These are phyloP conservation scores for Aspergillus unguis DNA, from an alignment of 2,329 filamentous ascomycete species.

Conservation along the genomic window DNA sequence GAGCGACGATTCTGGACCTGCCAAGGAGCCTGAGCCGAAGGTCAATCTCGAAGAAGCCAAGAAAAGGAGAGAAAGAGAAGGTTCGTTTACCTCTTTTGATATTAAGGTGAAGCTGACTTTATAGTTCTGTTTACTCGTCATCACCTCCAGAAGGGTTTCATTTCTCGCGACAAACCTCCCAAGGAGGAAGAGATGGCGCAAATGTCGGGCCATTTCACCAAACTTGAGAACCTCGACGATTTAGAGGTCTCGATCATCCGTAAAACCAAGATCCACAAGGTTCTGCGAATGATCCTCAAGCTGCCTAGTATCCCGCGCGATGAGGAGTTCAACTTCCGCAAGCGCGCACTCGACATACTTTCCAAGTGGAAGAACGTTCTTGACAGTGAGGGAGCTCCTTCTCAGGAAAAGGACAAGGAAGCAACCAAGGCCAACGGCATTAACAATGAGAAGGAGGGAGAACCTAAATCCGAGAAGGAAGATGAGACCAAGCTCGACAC, in stretches of 20 bases:
- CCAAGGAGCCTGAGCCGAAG: constrained; percentile 51
- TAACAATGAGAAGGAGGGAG: constrained; percentile 39
- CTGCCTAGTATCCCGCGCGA: constrained; percentile 81
- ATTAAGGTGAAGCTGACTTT: constrained; percentile 10
- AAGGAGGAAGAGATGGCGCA: constrained; percentile 63
- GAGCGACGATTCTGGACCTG: constrained; percentile 58
- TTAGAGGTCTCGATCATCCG: constrained; percentile 87
- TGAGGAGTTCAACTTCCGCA: constrained; percentile 84
- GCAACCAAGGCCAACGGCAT: too few species aligned
- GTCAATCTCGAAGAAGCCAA: constrained; percentile 55
- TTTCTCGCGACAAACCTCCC: constrained; percentile 79
- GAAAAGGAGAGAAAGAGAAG: constrained; percentile 58
- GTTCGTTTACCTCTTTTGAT: constrained; percentile 28
- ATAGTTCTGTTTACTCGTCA: constrained; percentile 88
- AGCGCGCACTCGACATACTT: constrained; percentile 74
- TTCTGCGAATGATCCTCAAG: constrained; percentile 91
- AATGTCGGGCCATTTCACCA: constrained; percentile 51
- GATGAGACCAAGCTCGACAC: constrained; percentile 28
- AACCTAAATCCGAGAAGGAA: constrained; percentile 37
- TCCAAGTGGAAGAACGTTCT: constrained; percentile 85
- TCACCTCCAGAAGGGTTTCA: constrained; percentile 89
- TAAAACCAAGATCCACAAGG: constrained; percentile 96
- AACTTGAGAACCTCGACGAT: constrained; percentile 76
- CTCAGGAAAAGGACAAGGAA: constrained; percentile 36
- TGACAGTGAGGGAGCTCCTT: constrained; percentile 52